Conservation (phyloP, 139 green algal genomes). For the Raphidocelis subcapitata region DNA sequence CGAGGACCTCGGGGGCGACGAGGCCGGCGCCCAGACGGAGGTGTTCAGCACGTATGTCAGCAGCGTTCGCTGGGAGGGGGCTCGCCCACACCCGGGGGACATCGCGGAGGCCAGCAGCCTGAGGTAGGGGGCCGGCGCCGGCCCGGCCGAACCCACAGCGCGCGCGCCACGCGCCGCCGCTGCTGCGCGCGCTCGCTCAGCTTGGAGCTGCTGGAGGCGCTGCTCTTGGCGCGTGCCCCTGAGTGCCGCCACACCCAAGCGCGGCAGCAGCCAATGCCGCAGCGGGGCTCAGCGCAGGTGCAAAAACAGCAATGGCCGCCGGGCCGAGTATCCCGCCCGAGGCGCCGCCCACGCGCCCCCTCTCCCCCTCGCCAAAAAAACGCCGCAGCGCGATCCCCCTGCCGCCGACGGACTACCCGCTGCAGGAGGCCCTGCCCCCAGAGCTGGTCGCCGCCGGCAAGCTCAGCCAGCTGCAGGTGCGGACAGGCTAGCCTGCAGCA, state of each 20-base stretch:
- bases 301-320: no score
- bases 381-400: conserved; percentile 68
- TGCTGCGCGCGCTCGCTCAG: not conserved
- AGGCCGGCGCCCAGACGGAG: no score
- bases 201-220: not conserved
- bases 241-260: no score
- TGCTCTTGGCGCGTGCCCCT: no score
- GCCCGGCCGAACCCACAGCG: not conserved
- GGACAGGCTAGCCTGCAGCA: no score
- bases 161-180: not conserved
- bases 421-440: conserved; percentile 57
- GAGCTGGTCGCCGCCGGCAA: conserved; percentile 60
- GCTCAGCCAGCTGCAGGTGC: conserved; percentile 74
- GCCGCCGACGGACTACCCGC: conserved; percentile 65
- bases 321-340: no score
- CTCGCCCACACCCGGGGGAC: conserved; percentile 56
- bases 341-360: no score
- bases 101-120: conserved; percentile 73
- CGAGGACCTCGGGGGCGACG: no score
- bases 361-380: no score
- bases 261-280: no score
- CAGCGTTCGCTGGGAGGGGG: conserved; percentile 6
- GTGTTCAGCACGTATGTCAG: conserved; percentile 33
- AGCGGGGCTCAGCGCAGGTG: no score
- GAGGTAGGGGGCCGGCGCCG: conserved; percentile 36